Base-by-base conservation (phyloP, 73 alveolate species). In the Uronychia setigera region DNA sequence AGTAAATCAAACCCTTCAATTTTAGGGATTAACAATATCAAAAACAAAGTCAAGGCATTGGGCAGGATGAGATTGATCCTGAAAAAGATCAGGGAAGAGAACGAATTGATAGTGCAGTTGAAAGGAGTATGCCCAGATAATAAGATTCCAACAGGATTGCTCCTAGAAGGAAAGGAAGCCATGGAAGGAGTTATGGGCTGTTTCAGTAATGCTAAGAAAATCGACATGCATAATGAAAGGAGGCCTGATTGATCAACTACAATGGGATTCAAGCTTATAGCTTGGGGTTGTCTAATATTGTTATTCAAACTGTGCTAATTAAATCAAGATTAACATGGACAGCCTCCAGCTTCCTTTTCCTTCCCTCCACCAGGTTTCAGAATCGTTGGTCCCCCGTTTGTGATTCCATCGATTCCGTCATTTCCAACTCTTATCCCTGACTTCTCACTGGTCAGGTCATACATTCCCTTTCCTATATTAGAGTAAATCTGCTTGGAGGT, bases 81-180 rank as follows among this genome's bases (percentile, higher is more conserved):
- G 88, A 95, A 85, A 33, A 95, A 96, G 26, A 58, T 96, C 28
- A 95, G 99, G 84, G 95, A 96, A 67, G 98, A 96, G 85, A 91
- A 94, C 79, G 99, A 97, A 87, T 78, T 92, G 1, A 97, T 97
- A 25, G 97, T 96, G 80, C 92, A 96, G 82, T 84, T 97, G 74
- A 97, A 97, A 87, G 99, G 99, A 26, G 90, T 96, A 35, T 95
- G 99, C 85, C 99, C 99, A 67, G 99, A 95, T 59, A 89, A 91
- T 35, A 94, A 93, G 81, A 94, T 95, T 26, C 99, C 99, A 0
- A 92, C 85, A 79, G 99, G 99, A 31, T 82, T 95, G 30, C 81
- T 95, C 32, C 84, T 92, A 11, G 95, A 90, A 78, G 98, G 99
- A 29, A 93, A 89, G 30, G 92, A 90, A 34, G 99, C 98, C 28